Base-by-base conservation (phyloP, 2,329 filamentous ascomycete species). In the Exophiala xenobiotica region DNA sequence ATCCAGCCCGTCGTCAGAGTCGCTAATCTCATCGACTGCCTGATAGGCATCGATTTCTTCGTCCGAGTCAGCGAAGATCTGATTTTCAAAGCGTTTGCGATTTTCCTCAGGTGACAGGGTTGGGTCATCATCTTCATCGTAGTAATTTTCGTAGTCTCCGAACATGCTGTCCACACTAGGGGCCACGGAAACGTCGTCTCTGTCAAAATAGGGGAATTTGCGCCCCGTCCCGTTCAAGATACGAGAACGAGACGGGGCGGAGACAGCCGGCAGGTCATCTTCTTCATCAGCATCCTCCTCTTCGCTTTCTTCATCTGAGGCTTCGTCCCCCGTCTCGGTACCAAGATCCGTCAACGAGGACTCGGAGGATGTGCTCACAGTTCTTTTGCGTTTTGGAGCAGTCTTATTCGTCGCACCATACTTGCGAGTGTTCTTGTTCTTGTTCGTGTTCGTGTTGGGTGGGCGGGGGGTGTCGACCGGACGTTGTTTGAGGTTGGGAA, bases 1-100 rank as follows among this genome's bases (percentile, higher is more conserved):
- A 49, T 92, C 82, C 76, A 88, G 82, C 59, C 87, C 82, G 68
- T 92, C 86, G 67, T 92, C 88, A 58, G 89, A 85, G 56, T 91
- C 88, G 60, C 81, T 88, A 54, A 95, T 86, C 44, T 90, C 82
- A 65, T 92, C 87, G 53, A 95, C 85, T 29, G 78, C 86, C 1
- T 83, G 87, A 68, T 90, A 90, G 65, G 60, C 41, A 53, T 68
- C 61, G 65, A 67, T 60, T 65, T 70, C 50, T 64, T 67, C 42
- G 53, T 65, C 52, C 62, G 67, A 29, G 55, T 57, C 26, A 52
- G 44, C 46, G 56, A 63, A 56, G 54, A 61, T 42, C 51, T 56
- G 46, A 16, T 44, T 43, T 37, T 60, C 59, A 38, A 60, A 60
- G 8, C 53, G 51, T 44, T 53, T 58, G 26, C 53, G 51, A 14